phyloP scores from a whole-genome alignment of 2,329 filamentous ascomycete species.

The Fusarium keratoplasticum region DNA sequence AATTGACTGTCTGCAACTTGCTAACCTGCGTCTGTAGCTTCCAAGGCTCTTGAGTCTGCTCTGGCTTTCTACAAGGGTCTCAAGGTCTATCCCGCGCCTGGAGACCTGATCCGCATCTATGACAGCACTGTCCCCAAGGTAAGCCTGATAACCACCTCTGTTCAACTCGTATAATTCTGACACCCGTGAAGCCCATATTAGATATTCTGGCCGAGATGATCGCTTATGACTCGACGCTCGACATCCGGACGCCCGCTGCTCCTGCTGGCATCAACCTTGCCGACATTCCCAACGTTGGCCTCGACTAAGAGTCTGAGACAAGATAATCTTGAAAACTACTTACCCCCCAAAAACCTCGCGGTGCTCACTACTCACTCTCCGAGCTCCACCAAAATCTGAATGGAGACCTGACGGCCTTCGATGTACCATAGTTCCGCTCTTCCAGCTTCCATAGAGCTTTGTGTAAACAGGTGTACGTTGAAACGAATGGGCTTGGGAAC shows the following conservation, averaged over 20 bases:
- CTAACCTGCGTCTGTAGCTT: conserved; percentile 58
- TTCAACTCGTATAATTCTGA: conserved; percentile 30
- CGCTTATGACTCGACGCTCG: conserved; percentile 82
- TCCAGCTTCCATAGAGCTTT: conserved; percentile 54
- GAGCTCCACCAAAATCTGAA: conserved; percentile 34
- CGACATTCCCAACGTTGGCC: conserved; percentile 64
- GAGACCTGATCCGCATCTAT: conserved; percentile 95
- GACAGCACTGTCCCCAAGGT: conserved; percentile 99
- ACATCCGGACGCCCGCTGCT: conserved; percentile 62
- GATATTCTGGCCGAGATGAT: conserved; percentile 99
- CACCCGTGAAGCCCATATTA: conserved; percentile 77
- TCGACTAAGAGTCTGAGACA: conserved; percentile 59
- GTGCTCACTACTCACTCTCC: conserved; percentile 11
- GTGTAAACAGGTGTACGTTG: conserved; percentile 56
- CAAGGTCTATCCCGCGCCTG: conserved; percentile 96
- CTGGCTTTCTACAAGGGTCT: conserved; percentile 98
- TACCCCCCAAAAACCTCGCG: conserved; percentile 21
- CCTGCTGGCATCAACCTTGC: conserved; percentile 55
- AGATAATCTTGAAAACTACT: conserved; percentile 29
- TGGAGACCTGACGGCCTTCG: conserved; percentile 47
- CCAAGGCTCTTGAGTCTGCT: conserved; percentile 82
- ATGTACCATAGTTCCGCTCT: conserved; percentile 57
- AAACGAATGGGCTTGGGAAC: conserved; percentile 49
- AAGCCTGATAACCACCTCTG: conserved; percentile 15
- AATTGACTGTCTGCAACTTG: conserved; percentile 1